Percentiles rank a stretch among this genome's conserved stretches.
Conservation (phyloP, 176 grass and related monocot genomes). For the Miscanthus lutarioriparius region DNA sequence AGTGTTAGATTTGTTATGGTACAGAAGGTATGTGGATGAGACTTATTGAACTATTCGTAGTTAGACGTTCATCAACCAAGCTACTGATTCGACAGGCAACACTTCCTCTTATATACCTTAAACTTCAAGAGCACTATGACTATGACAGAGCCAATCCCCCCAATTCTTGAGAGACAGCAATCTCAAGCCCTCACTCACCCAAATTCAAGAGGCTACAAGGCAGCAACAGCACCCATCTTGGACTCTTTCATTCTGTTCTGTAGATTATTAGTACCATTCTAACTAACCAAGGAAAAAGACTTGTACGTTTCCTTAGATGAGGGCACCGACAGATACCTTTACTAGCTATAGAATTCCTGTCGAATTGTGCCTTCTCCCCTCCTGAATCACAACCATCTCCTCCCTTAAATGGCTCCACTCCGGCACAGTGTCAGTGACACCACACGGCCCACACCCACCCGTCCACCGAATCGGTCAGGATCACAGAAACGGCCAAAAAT, state of each 20-base stretch:
- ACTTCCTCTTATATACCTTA: neutral
- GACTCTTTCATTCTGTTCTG: neutral
- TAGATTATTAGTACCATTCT: neutral
- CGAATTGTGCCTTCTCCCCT: neutral
- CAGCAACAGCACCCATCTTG: neutral
- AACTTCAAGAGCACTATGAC: neutral
- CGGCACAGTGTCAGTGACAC: neutral
- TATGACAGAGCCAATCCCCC: neutral
- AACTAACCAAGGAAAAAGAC: neutral
- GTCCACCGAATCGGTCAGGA: conserved; percentile 9
- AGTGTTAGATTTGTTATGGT: neutral
- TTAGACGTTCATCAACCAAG: neutral
- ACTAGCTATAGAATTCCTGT: neutral
- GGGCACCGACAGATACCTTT: neutral
- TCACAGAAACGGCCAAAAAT: neutral
- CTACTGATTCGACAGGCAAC: neutral
- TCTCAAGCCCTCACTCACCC: neutral
- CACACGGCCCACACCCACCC: no score
- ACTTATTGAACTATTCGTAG: neutral
- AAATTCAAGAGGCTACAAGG: neutral
- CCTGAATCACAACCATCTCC: neutral
- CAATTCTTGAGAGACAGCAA: neutral
- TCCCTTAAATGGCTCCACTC: conserved; percentile 22
- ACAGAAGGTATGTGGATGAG: neutral
- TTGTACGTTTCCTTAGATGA: conserved; percentile 5